Percentiles rank a stretch among this genome's conserved stretches.
Evolutionary conservation across 805 yeast genomes (phyloP).

Genomic region (Yarrowia keelungensis): DNA sequence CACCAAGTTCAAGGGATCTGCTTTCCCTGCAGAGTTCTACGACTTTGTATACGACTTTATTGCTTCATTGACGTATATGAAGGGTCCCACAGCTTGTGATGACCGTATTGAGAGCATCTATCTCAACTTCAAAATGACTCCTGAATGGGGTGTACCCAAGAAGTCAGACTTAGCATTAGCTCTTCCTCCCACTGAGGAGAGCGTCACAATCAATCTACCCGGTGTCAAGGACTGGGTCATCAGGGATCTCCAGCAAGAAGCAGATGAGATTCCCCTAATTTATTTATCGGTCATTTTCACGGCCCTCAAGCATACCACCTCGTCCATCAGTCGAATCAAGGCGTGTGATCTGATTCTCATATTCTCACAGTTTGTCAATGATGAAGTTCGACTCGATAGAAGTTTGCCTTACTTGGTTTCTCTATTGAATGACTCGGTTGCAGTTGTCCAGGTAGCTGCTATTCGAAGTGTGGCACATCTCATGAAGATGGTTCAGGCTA

Average conservation of each 20-base stretch:
- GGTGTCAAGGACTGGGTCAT: conserved; percentile 18
- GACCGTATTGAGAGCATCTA: conserved; percentile 66
- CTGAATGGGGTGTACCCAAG: conserved; percentile 29
- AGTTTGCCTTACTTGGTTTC: conserved; percentile 79
- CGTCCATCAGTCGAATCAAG: conserved; percentile 64
- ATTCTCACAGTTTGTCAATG: conserved; percentile 75
- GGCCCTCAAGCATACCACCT: conserved; percentile 64
- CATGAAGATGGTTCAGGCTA: conserved; percentile 63
- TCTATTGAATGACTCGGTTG: conserved; percentile 71
- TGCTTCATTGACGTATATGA: conserved; percentile 49
- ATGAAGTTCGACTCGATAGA: conserved; percentile 85
- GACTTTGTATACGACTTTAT: conserved; percentile 67
- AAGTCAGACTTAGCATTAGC: conserved; percentile 15
- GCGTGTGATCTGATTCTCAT: conserved; percentile 81
- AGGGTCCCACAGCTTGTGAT: conserved; percentile 49
- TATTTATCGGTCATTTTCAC: conserved; percentile 65
- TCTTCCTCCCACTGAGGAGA: conserved; percentile 21
- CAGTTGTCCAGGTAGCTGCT: conserved; percentile 71
- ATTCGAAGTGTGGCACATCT: conserved; percentile 71
- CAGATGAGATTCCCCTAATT: conserved; percentile 17
- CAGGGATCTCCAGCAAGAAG: conserved; percentile 37
- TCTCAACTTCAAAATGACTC: conserved; percentile 53
- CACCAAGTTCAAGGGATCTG: conserved; percentile 55
- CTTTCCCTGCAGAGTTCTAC: conserved; percentile 75
- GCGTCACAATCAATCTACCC: conserved; percentile 19